Evolutionary conservation across 768 basidiomycete genomes (phyloP).

Genomic region (Pleurotus djamor): DNA sequence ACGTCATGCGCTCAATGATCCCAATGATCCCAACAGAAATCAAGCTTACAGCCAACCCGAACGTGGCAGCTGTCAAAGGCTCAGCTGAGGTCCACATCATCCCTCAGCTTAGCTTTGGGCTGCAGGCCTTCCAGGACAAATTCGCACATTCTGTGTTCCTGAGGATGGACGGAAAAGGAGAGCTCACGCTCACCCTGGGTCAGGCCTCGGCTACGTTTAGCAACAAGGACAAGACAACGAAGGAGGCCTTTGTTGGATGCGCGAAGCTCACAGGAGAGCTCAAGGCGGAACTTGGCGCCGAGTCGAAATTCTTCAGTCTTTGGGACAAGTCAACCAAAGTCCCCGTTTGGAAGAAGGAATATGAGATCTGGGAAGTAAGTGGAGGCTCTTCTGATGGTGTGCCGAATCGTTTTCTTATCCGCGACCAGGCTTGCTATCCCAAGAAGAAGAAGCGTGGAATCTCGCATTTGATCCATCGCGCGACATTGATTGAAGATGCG

Average conservation of each 20-base stretch:
- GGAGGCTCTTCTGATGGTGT: not conserved
- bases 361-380: constrained; percentile 4
- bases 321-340: constrained; percentile 7
- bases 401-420: not conserved
- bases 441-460: constrained; percentile 1
- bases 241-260: constrained; percentile 6
- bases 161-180: constrained; percentile 4
- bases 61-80: constrained; percentile 2
- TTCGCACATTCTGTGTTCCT: not conserved
- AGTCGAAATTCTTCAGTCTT: constrained; percentile 1
- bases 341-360: constrained; percentile 4
- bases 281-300: constrained; percentile 2
- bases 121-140: not conserved
- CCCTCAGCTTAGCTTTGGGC: constrained; percentile 3
- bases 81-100: constrained; percentile 4
- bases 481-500: not conserved
- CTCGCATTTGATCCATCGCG: not conserved
- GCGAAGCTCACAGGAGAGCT: constrained; percentile 5
- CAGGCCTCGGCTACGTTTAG: not conserved
- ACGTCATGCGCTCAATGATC: not conserved
- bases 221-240: constrained; percentile 1
- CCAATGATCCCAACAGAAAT: not conserved
- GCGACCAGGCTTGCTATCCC: not conserved
- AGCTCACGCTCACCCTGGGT: constrained; percentile 1
- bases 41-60: constrained; percentile 5